Percentiles rank a stretch among this genome's conserved stretches.
Conservation (phyloP, 176 grass and related monocot species). For the Phragmites australis region DNA sequence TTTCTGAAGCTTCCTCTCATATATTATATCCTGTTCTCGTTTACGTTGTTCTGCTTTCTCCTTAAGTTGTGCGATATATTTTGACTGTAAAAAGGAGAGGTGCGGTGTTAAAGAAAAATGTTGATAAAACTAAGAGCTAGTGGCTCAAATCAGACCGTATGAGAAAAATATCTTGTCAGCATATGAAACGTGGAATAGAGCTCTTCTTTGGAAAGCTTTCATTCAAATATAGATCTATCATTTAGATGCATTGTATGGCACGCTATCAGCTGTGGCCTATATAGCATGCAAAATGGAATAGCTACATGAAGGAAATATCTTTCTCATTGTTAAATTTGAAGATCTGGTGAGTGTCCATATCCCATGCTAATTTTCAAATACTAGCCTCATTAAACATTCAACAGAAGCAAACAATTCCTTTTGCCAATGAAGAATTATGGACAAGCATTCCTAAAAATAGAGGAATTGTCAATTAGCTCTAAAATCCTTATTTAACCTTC, state of each 20-base stretch:
- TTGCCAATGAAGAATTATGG: background rate
- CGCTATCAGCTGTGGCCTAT: background rate
- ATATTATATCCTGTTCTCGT: conserved; percentile 86
- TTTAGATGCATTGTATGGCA: background rate
- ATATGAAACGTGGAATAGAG: background rate
- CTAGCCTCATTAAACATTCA: background rate
- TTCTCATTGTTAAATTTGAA: background rate
- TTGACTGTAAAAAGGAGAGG: conserved; percentile 60
- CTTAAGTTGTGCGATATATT: conserved; percentile 89
- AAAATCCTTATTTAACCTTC: background rate
- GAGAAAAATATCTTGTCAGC: background rate
- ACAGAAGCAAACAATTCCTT: background rate
- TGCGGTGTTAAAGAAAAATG: conserved; percentile 1
- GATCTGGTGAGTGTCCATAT: background rate
- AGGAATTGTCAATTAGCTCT: background rate
- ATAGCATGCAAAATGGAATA: background rate
- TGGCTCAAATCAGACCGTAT: background rate
- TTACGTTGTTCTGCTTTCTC: conserved; percentile 86
- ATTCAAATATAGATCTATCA: background rate
- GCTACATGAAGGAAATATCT: background rate
- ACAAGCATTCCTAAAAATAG: background rate
- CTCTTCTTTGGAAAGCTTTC: background rate
- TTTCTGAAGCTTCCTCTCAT: conserved; percentile 92
- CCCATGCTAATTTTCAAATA: background rate
- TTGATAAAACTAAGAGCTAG: background rate